A percentile compares a stretch with the other conserved stretches of the same genome.
Conservation (phyloP, 495 filamentous ascomycete genomes). For the Daldinia bambusicola region DNA sequence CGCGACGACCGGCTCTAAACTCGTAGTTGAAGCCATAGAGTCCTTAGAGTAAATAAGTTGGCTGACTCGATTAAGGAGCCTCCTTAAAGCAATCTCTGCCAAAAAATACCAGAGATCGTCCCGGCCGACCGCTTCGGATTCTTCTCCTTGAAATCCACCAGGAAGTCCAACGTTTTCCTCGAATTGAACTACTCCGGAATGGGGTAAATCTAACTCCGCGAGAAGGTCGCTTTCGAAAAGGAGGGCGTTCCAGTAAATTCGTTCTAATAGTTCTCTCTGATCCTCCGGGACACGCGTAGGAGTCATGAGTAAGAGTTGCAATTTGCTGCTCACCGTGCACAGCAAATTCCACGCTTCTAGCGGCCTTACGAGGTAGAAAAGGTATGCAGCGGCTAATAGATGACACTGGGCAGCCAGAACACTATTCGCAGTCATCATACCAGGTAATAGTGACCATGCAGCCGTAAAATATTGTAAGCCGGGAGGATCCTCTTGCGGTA, state of each 20-base stretch:
- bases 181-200: conserved; percentile 82
- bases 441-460: conserved; percentile 79
- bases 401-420: conserved; percentile 81
- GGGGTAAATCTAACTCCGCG: conserved; percentile 81
- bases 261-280: conserved; percentile 74
- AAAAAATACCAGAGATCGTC: conserved; percentile 88
- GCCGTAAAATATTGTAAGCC: conserved; percentile 84
- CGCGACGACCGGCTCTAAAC: conserved; percentile 77
- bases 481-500: conserved; percentile 76
- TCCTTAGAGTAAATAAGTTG: conserved; percentile 84
- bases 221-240: conserved; percentile 84
- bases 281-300: conserved; percentile 73
- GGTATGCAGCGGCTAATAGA: conserved; percentile 78
- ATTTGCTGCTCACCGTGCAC: conserved; percentile 80
- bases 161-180: conserved; percentile 84
- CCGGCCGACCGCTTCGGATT: conserved; percentile 69
- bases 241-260: conserved; percentile 85
- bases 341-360: conserved; percentile 85
- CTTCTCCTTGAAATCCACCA: conserved; percentile 76
- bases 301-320: conserved; percentile 78
- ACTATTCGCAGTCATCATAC: conserved; percentile 80
- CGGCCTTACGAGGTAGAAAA: conserved; percentile 83
- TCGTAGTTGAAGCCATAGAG: conserved; percentile 71
- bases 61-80: conserved; percentile 80
- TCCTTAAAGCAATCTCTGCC: conserved; percentile 79